phyloP scores from a whole-genome alignment of 164 flowering plant species.

The Kingdonia uniflora region DNA sequence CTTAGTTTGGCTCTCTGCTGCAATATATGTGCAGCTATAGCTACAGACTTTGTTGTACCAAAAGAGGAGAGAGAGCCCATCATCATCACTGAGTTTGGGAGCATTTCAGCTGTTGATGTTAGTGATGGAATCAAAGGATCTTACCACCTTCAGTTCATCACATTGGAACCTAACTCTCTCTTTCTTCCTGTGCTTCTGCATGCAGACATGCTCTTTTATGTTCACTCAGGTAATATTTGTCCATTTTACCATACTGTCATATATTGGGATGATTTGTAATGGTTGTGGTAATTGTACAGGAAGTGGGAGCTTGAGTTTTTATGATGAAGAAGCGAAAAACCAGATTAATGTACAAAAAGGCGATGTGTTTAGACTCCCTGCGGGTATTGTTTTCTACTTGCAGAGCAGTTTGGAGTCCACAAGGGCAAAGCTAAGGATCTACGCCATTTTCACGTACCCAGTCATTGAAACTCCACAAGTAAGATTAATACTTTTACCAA shows the following conservation, averaged over 20 bases:
- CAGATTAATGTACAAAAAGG: constrained; percentile 29
- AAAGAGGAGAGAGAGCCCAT: constrained; percentile 32
- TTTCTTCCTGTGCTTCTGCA: constrained; percentile 77
- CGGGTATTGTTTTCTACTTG: constrained; percentile 54
- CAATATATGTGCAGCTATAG: too few species aligned
- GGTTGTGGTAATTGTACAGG: constrained; percentile 33
- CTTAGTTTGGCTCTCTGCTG: background rate
- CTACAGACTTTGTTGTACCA: constrained; percentile 16
- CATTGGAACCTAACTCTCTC: constrained; percentile 68
- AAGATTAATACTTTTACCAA: constrained; percentile 12
- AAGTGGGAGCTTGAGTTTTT: constrained; percentile 60
- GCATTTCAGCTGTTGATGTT: constrained; percentile 43
- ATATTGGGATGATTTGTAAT: too few species aligned
- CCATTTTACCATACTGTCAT: too few species aligned
- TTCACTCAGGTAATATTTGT: constrained; percentile 45
- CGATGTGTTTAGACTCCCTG: constrained; percentile 42
- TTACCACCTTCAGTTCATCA: constrained; percentile 66
- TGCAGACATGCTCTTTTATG: constrained; percentile 73
- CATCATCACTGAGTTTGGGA: constrained; percentile 46
- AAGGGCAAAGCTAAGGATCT: constrained; percentile 45
- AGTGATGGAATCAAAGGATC: constrained; percentile 29
- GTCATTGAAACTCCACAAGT: constrained; percentile 22
- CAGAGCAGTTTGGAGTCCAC: constrained; percentile 44
- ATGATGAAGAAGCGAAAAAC: constrained; percentile 19
- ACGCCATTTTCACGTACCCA: constrained; percentile 44